Evolutionary conservation across 2,329 filamentous ascomycete species (phyloP).

Genomic region (Pseudogymnoascus sp.): DNA sequence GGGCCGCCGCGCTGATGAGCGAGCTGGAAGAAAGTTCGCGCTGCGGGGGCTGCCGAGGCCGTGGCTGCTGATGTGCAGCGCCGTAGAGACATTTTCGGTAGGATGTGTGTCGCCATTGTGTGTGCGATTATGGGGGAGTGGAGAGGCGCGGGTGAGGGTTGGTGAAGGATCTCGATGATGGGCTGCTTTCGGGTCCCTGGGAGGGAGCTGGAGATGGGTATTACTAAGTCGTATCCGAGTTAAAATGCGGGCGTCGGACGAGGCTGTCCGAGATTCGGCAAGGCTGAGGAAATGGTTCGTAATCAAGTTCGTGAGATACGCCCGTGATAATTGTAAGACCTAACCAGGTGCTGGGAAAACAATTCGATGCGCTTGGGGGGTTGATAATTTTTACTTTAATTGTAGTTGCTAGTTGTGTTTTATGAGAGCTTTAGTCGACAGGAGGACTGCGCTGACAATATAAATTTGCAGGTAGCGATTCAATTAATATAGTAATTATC

Average conservation of each 20-base stretch:
- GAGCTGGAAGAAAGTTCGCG: conserved; percentile 25
- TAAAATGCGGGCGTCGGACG: conserved; percentile 1
- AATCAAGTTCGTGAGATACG: background rate
- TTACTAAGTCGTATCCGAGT: conserved; percentile 10
- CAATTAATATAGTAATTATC: background rate
- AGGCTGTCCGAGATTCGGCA: background rate
- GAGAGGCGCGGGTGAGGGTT: background rate
- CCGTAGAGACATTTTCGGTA: conserved; percentile 21
- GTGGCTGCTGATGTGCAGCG: conserved; percentile 13
- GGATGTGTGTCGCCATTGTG: conserved; percentile 22
- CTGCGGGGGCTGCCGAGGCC: conserved; percentile 17
- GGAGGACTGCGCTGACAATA: no score
- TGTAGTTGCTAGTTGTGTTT: background rate
- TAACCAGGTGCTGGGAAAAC: background rate
- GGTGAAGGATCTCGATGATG: background rate
- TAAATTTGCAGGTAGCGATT: background rate
- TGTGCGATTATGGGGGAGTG: background rate
- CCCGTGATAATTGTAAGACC: background rate
- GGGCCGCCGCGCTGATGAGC: conserved; percentile 19
- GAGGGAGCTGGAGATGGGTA: conserved; percentile 5
- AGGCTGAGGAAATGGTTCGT: background rate
- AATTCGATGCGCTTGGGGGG: background rate
- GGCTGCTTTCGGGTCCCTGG: background rate
- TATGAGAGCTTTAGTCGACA: background rate
- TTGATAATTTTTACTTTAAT: no score